Conservation (phyloP, 768 basidiomycete species). For the Hygrophorus pudorinus region DNA sequence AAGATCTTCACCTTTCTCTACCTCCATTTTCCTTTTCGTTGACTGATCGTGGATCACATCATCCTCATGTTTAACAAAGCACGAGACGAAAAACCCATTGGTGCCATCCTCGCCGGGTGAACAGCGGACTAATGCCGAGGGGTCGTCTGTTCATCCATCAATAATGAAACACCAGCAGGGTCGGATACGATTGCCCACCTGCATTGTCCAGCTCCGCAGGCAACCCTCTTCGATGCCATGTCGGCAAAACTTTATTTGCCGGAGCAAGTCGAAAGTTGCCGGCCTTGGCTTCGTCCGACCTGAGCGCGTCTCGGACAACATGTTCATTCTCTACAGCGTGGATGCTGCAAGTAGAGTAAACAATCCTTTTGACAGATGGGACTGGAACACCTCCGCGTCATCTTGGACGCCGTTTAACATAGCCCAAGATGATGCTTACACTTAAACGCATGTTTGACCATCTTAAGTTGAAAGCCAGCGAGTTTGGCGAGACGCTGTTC, state of each 20-base stretch:
- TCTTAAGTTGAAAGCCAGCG: constrained; percentile 78
- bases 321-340: constrained; percentile 89
- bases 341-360: constrained; percentile 97
- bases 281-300: constrained; percentile 53
- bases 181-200: constrained; percentile 23
- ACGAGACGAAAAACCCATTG: constrained; percentile 98
- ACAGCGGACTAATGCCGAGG: constrained; percentile 60
- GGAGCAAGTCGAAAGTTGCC: constrained; percentile 63
- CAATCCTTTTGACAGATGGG: constrained; percentile 67
- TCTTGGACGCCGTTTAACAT: constrained; percentile 3
- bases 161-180: background rate
- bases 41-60: constrained; percentile 15
- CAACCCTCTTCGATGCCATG: constrained; percentile 77
- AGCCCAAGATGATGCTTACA: constrained; percentile 39
- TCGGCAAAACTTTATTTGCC: constrained; percentile 56
- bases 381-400: constrained; percentile 33
- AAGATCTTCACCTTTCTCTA: constrained; percentile 13
- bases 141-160: constrained; percentile 30
- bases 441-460: constrained; percentile 93
- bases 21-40: constrained; percentile 11
- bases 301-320: constrained; percentile 69
- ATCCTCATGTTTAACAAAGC: constrained; percentile 44
- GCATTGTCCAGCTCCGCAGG: constrained; percentile 48
- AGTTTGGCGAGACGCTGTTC: constrained; percentile 75
- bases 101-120: constrained; percentile 76